Conservation (phyloP, 1,284 basidiomycete genomes). For the Lentinus polychrous region DNA sequence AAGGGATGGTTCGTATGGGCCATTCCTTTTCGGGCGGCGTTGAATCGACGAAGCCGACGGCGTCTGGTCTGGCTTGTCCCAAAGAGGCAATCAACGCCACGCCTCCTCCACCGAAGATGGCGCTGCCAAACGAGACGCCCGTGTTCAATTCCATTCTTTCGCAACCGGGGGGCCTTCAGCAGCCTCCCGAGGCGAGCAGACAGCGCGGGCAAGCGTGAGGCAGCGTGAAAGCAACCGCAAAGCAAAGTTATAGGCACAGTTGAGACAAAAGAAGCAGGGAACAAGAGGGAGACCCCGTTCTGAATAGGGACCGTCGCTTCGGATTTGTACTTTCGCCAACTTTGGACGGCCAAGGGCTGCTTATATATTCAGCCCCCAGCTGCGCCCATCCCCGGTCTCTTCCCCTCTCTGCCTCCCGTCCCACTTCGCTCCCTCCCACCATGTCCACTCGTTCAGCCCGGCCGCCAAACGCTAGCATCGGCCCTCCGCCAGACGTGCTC, state of each 20-base stretch:
- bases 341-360: constrained; percentile 3
- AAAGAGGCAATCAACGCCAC: neutral
- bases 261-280: neutral
- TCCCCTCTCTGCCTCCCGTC: constrained; percentile 11
- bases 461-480: constrained; percentile 17
- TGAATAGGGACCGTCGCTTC: constrained; percentile 4
- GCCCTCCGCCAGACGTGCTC: constrained; percentile 33
- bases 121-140: neutral
- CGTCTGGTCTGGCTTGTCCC: neutral
- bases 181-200: neutral
- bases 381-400: neutral
- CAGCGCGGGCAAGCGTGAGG: neutral
- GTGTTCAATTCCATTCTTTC: neutral
- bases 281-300: neutral
- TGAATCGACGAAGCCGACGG: constrained; percentile 4
- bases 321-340: constrained; percentile 4
- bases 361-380: constrained; percentile 5
- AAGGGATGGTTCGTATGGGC: neutral
- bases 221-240: neutral
- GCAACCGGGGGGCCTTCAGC: neutral
- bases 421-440: constrained; percentile 10
- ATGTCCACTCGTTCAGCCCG: constrained; percentile 23
- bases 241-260: neutral
- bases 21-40: constrained; percentile 5
- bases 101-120: neutral